Conservation (phyloP, 1,139 yeast genomes). For the Suhomyces coccinellae region DNA sequence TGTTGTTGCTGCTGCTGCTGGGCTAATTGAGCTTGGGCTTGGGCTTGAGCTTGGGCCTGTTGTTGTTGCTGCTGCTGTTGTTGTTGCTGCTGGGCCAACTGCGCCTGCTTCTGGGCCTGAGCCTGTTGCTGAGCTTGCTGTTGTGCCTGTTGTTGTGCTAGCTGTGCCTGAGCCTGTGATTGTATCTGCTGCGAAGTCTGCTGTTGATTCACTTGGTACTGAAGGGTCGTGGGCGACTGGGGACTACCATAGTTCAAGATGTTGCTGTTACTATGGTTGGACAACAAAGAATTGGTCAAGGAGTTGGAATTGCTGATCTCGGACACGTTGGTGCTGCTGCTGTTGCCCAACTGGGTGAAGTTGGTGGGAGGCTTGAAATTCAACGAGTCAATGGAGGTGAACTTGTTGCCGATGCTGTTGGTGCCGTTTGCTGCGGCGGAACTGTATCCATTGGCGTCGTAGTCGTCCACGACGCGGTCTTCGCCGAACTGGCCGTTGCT, state of each 20-base stretch:
- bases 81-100: slow-evolving; percentile 14
- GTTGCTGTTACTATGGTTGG: slow-evolving; percentile 23
- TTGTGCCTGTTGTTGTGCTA: slow-evolving; percentile 15
- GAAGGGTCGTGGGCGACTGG: slow-evolving; percentile 14
- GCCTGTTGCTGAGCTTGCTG: slow-evolving; percentile 17
- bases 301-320: slow-evolving; percentile 33
- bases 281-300: slow-evolving; percentile 26
- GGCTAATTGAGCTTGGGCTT: slow-evolving; percentile 6
- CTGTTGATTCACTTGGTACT: slow-evolving; percentile 13
- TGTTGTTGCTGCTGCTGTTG: slow-evolving; percentile 15
- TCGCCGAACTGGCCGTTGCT: slow-evolving; percentile 19
- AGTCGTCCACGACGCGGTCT: slow-evolving; percentile 16
- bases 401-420: slow-evolving; percentile 20
- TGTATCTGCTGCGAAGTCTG: slow-evolving; percentile 14
- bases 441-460: slow-evolving; percentile 10
- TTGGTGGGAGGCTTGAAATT: slow-evolving; percentile 43
- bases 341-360: slow-evolving; percentile 48
- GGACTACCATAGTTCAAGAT: slow-evolving; percentile 10
- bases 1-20: slow-evolving; percentile 13
- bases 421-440: slow-evolving; percentile 2
- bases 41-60: neutral
- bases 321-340: slow-evolving; percentile 42
- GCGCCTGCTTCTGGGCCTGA: slow-evolving; percentile 19
- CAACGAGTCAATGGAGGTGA: slow-evolving; percentile 43
- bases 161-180: slow-evolving; percentile 15